Conservation (phyloP, 352 stramenopile genomes). For the Phytophthora capsici region DNA sequence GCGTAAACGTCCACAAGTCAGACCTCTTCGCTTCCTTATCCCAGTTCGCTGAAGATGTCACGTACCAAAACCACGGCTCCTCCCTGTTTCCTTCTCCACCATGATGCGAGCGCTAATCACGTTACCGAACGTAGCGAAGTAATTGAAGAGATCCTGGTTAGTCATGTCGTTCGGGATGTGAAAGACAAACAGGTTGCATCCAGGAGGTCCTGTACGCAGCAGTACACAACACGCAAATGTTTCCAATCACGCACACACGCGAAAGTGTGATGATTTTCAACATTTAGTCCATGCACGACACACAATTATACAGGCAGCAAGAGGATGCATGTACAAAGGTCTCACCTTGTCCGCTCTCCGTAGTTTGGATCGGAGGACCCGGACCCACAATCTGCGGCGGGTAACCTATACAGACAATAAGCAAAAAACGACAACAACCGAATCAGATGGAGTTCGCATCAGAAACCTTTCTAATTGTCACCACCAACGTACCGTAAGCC, state of each 20-base stretch:
- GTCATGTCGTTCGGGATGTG: conserved; percentile 98
- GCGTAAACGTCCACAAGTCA: not conserved
- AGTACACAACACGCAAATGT: conserved; percentile 54
- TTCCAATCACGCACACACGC: conserved; percentile 50
- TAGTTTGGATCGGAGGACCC: conserved; percentile 88
- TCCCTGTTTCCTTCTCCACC: conserved; percentile 96
- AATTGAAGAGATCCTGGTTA: conserved; percentile 97
- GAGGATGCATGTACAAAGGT: conserved; percentile 21
- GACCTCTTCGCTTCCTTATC: too few relatives aligned
- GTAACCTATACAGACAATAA: conserved; percentile 55
- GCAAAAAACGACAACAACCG: not conserved
- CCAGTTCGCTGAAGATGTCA: conserved; percentile 14
- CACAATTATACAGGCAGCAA: conserved; percentile 30
- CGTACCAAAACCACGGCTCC: conserved; percentile 94
- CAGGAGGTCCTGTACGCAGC: conserved; percentile 85
- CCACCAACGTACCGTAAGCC: conserved; percentile 62
- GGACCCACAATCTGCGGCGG: conserved; percentile 84
- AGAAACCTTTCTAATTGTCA: not conserved
- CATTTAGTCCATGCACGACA: conserved; percentile 56
- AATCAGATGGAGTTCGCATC: conserved; percentile 12
- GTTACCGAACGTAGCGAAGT: conserved; percentile 96
- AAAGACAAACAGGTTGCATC: conserved; percentile 98
- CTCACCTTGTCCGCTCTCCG: conserved; percentile 87
- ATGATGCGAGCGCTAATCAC: conserved; percentile 97
- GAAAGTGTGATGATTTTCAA: conserved; percentile 45